A percentile compares a stretch with the other conserved stretches of the same genome.
Conservation (phyloP, 2,329 filamentous ascomycete species). For the Penicillium sp. region DNA sequence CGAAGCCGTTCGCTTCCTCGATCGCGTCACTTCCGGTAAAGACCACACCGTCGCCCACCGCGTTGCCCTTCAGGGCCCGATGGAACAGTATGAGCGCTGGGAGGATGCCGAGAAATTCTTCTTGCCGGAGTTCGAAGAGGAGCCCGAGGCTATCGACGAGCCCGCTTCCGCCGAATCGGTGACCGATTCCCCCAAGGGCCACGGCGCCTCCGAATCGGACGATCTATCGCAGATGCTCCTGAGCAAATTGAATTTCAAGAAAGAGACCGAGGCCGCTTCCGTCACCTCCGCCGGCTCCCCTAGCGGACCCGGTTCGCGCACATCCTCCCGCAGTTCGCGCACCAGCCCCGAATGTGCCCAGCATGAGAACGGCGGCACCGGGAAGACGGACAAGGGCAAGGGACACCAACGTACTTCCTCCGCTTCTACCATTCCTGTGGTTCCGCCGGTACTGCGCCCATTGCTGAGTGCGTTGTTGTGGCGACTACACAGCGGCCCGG, state of each 20-base stretch:
- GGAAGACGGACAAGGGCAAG: conserved; percentile 20
- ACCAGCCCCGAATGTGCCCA: conserved; percentile 43
- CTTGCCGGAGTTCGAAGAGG: conserved; percentile 42
- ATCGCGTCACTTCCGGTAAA: conserved; percentile 47
- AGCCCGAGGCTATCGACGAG: conserved; percentile 26
- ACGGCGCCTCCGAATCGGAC: conserved; percentile 23
- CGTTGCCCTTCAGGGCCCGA: conserved; percentile 46
- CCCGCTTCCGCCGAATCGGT: conserved; percentile 15
- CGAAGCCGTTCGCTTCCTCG: conserved; percentile 50
- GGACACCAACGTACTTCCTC: conserved; percentile 33
- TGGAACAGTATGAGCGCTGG: conserved; percentile 47
- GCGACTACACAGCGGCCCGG: conserved; percentile 39
- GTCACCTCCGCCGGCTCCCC: conserved; percentile 40
- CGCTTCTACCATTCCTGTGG: conserved; percentile 34
- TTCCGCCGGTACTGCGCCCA: conserved; percentile 38
- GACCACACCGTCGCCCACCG: conserved; percentile 41
- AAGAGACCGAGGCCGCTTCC: conserved; percentile 37
- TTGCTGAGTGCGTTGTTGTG: conserved; percentile 44
- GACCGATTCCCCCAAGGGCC: conserved; percentile 21
- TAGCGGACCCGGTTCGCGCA: conserved; percentile 41
- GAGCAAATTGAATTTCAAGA: conserved; percentile 46
- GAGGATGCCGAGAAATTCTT: conserved; percentile 44
- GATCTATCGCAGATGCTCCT: conserved; percentile 46
- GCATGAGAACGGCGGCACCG: conserved; percentile 20
- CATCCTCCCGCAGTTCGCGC: conserved; percentile 43